phyloP scores from a whole-genome alignment of 2,329 filamentous ascomycete species.

The Didymella pinodella region DNA sequence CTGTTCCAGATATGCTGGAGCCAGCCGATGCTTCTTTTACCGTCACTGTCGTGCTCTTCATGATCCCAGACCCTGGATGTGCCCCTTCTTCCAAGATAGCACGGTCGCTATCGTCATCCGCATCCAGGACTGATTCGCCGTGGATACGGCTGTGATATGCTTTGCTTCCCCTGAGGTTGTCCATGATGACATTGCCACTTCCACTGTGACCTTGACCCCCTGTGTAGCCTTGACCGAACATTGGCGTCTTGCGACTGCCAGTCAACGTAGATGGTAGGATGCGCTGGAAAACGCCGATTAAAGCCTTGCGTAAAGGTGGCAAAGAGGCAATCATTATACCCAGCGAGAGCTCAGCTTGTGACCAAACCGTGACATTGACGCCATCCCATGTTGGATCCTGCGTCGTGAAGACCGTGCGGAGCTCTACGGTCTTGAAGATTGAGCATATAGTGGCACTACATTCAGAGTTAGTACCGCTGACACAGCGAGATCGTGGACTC shows the following conservation, averaged over 20 bases:
- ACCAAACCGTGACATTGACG: slow-evolving; percentile 37
- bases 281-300: slow-evolving; percentile 27
- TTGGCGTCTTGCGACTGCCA: slow-evolving; percentile 5
- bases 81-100: slow-evolving; percentile 26
- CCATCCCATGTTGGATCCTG: slow-evolving; percentile 38
- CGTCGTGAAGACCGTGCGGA: slow-evolving; percentile 30
- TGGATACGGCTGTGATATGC: slow-evolving; percentile 31
- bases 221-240: slow-evolving; percentile 18
- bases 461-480: background rate
- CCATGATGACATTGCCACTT: slow-evolving; percentile 1
- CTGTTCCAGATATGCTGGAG: background rate
- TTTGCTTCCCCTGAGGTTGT: slow-evolving; percentile 22
- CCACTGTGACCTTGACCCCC: slow-evolving; percentile 5
- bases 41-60: slow-evolving; percentile 29
- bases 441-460: slow-evolving; percentile 37
- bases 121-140: slow-evolving; percentile 29
- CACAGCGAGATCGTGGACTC: too few relatives aligned
- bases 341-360: slow-evolving; percentile 29
- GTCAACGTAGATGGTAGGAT: slow-evolving; percentile 25
- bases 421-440: slow-evolving; percentile 39
- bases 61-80: slow-evolving; percentile 25
- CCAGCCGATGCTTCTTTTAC: background rate
- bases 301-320: slow-evolving; percentile 37
- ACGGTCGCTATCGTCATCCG: slow-evolving; percentile 36
- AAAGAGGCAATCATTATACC: slow-evolving; percentile 34